A percentile compares a stretch with the other conserved stretches of the same genome.
phyloP scores from a whole-genome alignment of 2,329 filamentous ascomycete species.

The Didymella exigua region DNA sequence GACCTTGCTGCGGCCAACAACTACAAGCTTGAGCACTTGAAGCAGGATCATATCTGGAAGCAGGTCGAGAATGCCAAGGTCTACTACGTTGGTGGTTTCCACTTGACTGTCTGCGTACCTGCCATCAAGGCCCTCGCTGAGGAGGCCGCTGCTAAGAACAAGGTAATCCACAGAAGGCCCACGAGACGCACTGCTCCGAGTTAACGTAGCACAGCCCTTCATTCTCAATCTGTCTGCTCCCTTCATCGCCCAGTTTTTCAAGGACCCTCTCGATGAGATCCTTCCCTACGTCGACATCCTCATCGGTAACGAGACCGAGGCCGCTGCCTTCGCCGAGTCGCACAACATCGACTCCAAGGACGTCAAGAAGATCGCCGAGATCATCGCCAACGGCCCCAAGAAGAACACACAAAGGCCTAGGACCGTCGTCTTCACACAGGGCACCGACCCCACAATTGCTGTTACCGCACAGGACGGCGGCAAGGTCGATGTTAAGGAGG shows the following conservation, averaged over 20 bases:
- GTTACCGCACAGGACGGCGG: slow-evolving; percentile 72
- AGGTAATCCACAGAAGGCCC: slow-evolving; percentile 58
- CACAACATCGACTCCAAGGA: slow-evolving; percentile 76
- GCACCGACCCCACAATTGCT: slow-evolving; percentile 86
- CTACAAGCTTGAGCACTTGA: slow-evolving; percentile 93
- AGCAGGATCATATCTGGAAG: slow-evolving; percentile 88
- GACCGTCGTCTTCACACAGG: slow-evolving; percentile 91
- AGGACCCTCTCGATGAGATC: slow-evolving; percentile 85
- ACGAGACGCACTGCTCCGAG: not conserved
- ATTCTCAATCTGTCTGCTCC: slow-evolving; percentile 91
- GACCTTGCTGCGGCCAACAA: slow-evolving; percentile 96
- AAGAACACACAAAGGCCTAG: slow-evolving; percentile 84
- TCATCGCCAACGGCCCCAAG: slow-evolving; percentile 88
- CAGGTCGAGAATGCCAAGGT: slow-evolving; percentile 86
- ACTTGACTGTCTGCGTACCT: slow-evolving; percentile 93
- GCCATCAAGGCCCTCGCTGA: slow-evolving; percentile 89
- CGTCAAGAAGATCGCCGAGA: slow-evolving; percentile 82
- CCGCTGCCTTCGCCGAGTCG: slow-evolving; percentile 81
- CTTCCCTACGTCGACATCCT: slow-evolving; percentile 94
- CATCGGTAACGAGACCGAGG: slow-evolving; percentile 97
- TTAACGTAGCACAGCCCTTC: slow-evolving; percentile 61
- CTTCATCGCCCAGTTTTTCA: slow-evolving; percentile 98
- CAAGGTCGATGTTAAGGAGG: slow-evolving; percentile 71
- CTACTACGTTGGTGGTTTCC: slow-evolving; percentile 95
- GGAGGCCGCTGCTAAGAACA: slow-evolving; percentile 87